Base-by-base conservation (phyloP, 495 filamentous ascomycete genomes). In the Platismatia glauca region DNA sequence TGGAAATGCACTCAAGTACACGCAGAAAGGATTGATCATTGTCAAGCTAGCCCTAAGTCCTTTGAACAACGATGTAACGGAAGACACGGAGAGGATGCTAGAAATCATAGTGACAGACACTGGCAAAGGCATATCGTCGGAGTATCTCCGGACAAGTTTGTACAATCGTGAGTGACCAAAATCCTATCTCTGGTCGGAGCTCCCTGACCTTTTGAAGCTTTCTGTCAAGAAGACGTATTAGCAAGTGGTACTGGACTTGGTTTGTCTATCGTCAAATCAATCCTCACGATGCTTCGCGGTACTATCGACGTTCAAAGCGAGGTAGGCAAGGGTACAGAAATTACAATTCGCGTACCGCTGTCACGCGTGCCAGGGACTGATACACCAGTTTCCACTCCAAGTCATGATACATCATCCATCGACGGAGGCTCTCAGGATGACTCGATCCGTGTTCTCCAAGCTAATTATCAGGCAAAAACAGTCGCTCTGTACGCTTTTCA, bases 1-100 rank as follows among this genome's bases (percentile, higher is more conserved):
- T 60, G 87, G 90, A 22, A 95, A 95, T 71, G 84, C 90, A 0
- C 79, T 93, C 67, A 95, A 95, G 66, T 92, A 90, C 66, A 91
- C 86, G 8, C 77, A 77, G 11, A 72, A 76, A 2, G 90, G 90
- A 7, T 83, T 77, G 58, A 86, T 95, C 37, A 78, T 79, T 7
- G 72, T 93, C 18, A 79, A 72, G 0, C 71, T 91, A 20, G 79
- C 77, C 48, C 77, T 82, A 24, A 69, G 77, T 6, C 71, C 75
- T 33, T 53, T 70, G 46, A 70, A 71, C 16, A 64, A 68, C 57
- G 44, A 69, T 43, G 35, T 59, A 35, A 58, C 68, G 27, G 48
- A 65, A 11, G 31, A 48, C 27, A 31, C 35, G 35, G 58, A 62
- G 20, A 75, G 44, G 72, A 70, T 27, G 44, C 71, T 27, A 72